Base-by-base conservation (phyloP, 257 asterid species). In the Ophiorrhiza pumila region DNA sequence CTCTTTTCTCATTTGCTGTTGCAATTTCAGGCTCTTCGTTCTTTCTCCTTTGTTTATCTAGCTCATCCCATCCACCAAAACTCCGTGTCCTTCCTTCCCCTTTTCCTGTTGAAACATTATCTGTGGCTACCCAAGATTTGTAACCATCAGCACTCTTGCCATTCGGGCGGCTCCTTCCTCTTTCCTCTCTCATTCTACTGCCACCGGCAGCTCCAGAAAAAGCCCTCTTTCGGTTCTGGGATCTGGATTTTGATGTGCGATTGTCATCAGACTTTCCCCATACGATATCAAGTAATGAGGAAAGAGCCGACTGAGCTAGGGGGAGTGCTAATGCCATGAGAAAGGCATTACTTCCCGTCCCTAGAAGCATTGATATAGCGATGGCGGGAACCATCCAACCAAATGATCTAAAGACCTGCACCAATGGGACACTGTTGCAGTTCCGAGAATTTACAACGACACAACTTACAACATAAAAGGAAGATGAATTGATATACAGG, bases 1-100 rank as follows among this genome's bases (percentile, higher is more conserved):
- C 58, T 57, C 65, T 76, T 50, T 75, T 49, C 59, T 75, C 78
- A 10, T 79, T 69, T n/a, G 45, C 80, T 4, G 76, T 59, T 18
- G 67, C 14, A n/a, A 42, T 42, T 60, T 49, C 68, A 53, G 89
- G 78, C 61, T 64, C 74, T 72, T 72, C 76, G 4, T 79, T 77
- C 50, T 20, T 71, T 74, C 81, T 76, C 82, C 74, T 70, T 47
- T 78, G 80, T 65, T 68, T 74, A 72, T 90, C 95, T 11, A 93
- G 89, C 84, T 93, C 98, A 68, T 93, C 98, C 98, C 98, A 93
- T 49, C 98, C 98, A 14, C 96, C 96, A 71, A 86, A 93, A 47
- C 76, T 62, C 49, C 31, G 73, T 32, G 68, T 17, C 59, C 72
- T 78, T 45, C 58, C 42, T 73, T 63, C 80, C 25, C 64, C 74